Conservation (phyloP, 345 rosid genomes). For the Hibiscus tridactylites region DNA sequence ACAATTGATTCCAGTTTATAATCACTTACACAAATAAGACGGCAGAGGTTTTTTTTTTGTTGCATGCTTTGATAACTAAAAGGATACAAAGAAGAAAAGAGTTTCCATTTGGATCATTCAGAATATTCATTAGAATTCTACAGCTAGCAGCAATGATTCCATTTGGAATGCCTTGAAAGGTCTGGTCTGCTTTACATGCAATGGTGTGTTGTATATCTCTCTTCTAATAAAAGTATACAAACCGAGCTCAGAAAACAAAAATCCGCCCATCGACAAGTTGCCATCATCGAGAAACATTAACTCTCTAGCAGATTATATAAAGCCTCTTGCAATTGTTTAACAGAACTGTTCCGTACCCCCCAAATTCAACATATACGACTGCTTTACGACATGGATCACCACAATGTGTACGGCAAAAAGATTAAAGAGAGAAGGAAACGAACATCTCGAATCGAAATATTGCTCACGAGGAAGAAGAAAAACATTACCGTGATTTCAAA, state of each 20-base stretch:
- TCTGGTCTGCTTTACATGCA: neutral
- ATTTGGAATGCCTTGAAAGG: neutral
- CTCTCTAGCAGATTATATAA: neutral
- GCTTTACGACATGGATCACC: neutral
- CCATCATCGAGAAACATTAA: neutral
- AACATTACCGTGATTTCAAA: slow-evolving; percentile 25
- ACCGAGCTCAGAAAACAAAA: neutral
- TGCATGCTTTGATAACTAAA: neutral
- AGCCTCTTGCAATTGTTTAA: neutral
- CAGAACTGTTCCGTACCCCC: neutral
- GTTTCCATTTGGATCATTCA: neutral
- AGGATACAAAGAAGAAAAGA: neutral
- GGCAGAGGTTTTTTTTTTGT: neutral
- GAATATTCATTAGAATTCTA: neutral
- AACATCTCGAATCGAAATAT: no score
- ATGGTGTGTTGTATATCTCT: neutral
- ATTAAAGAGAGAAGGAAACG: no score
- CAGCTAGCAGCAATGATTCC: neutral
- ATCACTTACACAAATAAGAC: neutral
- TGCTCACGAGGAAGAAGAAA: neutral
- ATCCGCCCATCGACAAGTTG: neutral
- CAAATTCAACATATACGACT: neutral
- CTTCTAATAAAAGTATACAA: neutral
- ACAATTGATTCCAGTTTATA: neutral
- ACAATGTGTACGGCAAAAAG: no score